These are phyloP conservation scores for Salix caprea DNA, from an alignment of 345 rosid species.

Conservation along the genomic window DNA sequence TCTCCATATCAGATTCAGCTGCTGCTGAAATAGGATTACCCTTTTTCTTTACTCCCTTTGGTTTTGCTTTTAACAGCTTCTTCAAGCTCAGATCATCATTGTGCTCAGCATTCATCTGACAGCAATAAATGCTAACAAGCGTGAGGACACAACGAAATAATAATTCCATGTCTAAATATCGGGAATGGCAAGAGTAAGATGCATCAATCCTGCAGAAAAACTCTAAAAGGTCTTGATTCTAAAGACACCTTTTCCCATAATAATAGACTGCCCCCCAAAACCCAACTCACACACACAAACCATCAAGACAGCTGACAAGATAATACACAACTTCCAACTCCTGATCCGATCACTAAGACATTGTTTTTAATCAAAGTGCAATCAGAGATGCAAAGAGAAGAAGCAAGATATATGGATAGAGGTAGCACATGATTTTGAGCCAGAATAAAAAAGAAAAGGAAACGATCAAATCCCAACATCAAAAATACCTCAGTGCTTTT, in stretches of 20 bases:
- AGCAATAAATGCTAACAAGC: background rate
- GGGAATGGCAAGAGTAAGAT: background rate
- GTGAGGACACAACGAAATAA: background rate
- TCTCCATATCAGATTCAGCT: conserved; percentile 62
- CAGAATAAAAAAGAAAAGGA: background rate
- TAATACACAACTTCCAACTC: background rate
- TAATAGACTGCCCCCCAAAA: background rate
- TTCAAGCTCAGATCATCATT: conserved; percentile 59
- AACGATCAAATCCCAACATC: background rate
- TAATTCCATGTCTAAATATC: background rate
- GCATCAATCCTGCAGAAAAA: background rate
- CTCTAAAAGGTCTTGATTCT: background rate
- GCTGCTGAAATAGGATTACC: conserved; percentile 16
- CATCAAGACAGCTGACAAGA: background rate
- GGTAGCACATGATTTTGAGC: background rate
- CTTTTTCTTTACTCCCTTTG: conserved; percentile 32
- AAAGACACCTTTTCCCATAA: background rate
- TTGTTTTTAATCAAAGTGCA: background rate
- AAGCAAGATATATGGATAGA: background rate
- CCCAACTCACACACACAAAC: background rate
- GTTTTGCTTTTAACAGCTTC: conserved; percentile 41
- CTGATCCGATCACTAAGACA: background rate
- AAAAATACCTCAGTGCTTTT: conserved; percentile 36
- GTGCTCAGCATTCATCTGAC: conserved; percentile 38
- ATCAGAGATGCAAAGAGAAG: background rate